Percentiles rank a stretch among this genome's conserved stretches.
phyloP scores from a whole-genome alignment of 2,329 filamentous ascomycete genomes.

The Davidsoniella eucalypti region DNA sequence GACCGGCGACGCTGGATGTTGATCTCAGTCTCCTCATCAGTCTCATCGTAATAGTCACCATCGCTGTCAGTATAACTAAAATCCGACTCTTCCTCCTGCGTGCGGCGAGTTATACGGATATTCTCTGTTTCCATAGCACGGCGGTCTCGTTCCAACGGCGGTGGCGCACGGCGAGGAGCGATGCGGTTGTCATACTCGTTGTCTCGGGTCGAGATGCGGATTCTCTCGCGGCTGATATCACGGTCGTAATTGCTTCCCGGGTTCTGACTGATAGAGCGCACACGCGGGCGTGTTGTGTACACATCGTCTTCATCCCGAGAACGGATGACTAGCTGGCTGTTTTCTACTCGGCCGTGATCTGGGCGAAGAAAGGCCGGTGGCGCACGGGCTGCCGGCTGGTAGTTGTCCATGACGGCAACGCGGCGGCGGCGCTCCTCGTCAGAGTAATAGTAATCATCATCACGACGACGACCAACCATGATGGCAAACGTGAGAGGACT shows the following conservation, averaged over 20 bases:
- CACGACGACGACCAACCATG: neutral
- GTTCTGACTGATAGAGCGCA: neutral
- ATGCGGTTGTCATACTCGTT: neutral
- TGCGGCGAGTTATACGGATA: neutral
- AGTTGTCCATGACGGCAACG: neutral
- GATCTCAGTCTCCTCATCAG: neutral
- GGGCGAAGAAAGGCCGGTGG: neutral
- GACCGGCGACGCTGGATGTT: neutral
- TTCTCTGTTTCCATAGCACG: neutral
- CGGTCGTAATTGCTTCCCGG: neutral
- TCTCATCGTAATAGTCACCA: neutral
- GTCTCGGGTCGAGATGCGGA: neutral
- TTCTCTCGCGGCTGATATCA: neutral
- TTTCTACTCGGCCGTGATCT: neutral
- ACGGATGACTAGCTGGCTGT: neutral
- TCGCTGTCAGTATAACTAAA: neutral
- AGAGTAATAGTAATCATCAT: neutral
- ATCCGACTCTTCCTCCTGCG: slow-evolving; percentile 1
- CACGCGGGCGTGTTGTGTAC: neutral
- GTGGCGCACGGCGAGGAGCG: neutral
- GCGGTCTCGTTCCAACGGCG: neutral
- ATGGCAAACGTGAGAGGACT: neutral
- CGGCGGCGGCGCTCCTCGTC: neutral
- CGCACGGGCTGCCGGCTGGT: neutral
- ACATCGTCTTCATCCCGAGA: neutral